Conservation (phyloP, 768 basidiomycete species). For the Amanita brunnescens region DNA sequence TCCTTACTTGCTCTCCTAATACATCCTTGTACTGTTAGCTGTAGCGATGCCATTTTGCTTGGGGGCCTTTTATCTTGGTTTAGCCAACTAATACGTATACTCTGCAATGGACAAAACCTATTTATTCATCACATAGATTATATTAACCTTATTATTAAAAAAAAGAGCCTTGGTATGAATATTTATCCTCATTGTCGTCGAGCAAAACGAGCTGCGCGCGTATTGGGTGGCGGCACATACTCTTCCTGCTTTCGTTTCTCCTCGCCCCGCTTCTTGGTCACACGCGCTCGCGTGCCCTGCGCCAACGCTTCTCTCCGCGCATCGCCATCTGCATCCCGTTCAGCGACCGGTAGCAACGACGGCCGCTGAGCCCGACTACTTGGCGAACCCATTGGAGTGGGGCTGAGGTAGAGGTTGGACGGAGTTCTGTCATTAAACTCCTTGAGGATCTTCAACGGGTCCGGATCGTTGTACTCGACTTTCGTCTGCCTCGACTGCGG, state of each 20-base stretch:
- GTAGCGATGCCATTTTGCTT: neutral
- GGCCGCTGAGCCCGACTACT: conserved; percentile 1
- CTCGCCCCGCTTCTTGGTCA: conserved; percentile 22
- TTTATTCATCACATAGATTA: neutral
- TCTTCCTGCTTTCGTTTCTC: conserved; percentile 25
- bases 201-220: conserved; percentile 20
- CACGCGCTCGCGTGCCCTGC: conserved; percentile 29
- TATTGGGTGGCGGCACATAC: conserved; percentile 28
- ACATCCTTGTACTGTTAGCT: neutral
- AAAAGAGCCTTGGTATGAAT: neutral
- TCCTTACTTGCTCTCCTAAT: neutral
- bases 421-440: neutral
- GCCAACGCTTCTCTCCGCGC: conserved; percentile 15
- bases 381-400: neutral
- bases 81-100: neutral
- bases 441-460: neutral
- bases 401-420: neutral
- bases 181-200: neutral
- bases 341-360: neutral
- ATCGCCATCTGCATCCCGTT: neutral
- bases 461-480: neutral
- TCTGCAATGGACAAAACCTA: neutral
- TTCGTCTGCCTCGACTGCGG: neutral
- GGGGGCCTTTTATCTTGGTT: conserved; percentile 2
- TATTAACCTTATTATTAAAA: neutral